A percentile compares a stretch with the other conserved stretches of the same genome.
phyloP scores from a whole-genome alignment of 441 rosid genomes.

The Populus hybrid region DNA sequence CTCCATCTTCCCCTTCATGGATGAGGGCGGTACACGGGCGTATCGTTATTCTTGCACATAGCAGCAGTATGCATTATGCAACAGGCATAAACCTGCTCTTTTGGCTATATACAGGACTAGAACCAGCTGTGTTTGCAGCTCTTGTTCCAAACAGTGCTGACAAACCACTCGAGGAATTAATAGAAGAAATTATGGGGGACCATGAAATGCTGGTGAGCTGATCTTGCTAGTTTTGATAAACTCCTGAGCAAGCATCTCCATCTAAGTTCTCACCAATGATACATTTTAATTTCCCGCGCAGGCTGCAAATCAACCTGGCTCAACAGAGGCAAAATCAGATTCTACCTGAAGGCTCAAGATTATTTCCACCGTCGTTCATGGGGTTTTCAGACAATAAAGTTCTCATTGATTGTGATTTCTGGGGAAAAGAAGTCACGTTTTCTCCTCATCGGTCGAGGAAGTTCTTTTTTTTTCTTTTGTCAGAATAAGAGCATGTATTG shows the following conservation, averaged over 20 bases:
- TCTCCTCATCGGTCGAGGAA: too few species aligned
- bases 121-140: slow-evolving; percentile 77
- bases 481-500: too few species aligned
- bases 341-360: background rate
- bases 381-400: background rate
- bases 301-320: slow-evolving; percentile 37
- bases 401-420: background rate
- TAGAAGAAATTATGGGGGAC: slow-evolving; percentile 69
- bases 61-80: too few species aligned
- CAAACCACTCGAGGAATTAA: slow-evolving; percentile 60
- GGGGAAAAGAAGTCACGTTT: too few species aligned
- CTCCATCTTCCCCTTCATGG: too few species aligned
- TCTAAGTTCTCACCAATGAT: background rate
- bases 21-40: too few species aligned
- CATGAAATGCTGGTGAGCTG: slow-evolving; percentile 43
- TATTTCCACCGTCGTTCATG: background rate
- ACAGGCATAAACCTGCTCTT: background rate
- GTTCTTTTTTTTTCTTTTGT: too few species aligned
- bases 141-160: slow-evolving; percentile 80
- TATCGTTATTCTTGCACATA: too few species aligned
- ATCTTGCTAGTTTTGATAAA: background rate
- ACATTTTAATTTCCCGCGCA: slow-evolving; percentile 26
- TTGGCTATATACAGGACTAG: slow-evolving; percentile 46
- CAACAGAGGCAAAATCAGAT: slow-evolving; percentile 8
- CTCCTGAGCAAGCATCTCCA: background rate